Conservation (phyloP, 2,329 filamentous ascomycete species). For the Trichoderma simmonsii region DNA sequence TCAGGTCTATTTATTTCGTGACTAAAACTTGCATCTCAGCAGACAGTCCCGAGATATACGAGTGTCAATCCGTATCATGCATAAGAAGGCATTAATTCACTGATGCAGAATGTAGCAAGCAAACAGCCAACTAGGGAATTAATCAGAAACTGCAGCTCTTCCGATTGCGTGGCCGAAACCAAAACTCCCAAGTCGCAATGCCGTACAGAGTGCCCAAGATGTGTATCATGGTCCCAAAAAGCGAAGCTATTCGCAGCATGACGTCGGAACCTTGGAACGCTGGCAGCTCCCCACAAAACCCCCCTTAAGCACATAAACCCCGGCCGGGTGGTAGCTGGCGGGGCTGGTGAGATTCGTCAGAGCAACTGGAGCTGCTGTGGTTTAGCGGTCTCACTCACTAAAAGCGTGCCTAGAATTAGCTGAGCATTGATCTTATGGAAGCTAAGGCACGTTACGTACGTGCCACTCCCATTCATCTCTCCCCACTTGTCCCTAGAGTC, state of each 20-base stretch:
- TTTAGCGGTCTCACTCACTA: conserved; percentile 7
- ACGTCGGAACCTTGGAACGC: neutral
- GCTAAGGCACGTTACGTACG: conserved; percentile 7
- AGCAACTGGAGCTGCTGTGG: conserved; percentile 7
- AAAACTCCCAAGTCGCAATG: neutral
- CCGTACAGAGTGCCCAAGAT: neutral
- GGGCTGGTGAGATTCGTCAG: conserved; percentile 17
- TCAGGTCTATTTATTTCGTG: neutral
- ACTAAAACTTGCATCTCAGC: neutral
- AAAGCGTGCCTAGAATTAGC: neutral
- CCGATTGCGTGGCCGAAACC: neutral
- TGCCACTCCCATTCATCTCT: conserved; percentile 11
- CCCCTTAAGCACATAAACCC: conserved; percentile 13
- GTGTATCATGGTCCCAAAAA: neutral
- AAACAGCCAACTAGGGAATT: neutral
- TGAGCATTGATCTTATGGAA: neutral
- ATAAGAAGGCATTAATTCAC: neutral
- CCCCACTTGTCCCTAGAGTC: conserved; percentile 17
- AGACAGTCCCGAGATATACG: neutral
- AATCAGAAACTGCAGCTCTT: neutral
- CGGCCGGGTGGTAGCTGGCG: neutral
- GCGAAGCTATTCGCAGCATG: conserved; percentile 16
- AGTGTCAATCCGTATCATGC: neutral
- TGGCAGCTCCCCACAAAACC: conserved; percentile 4
- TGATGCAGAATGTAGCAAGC: neutral